A percentile compares a stretch with the other conserved stretches of the same genome.
Evolutionary conservation across 2,329 filamentous ascomycete genomes (phyloP).

Genomic region (Colletotrichum sp.): DNA sequence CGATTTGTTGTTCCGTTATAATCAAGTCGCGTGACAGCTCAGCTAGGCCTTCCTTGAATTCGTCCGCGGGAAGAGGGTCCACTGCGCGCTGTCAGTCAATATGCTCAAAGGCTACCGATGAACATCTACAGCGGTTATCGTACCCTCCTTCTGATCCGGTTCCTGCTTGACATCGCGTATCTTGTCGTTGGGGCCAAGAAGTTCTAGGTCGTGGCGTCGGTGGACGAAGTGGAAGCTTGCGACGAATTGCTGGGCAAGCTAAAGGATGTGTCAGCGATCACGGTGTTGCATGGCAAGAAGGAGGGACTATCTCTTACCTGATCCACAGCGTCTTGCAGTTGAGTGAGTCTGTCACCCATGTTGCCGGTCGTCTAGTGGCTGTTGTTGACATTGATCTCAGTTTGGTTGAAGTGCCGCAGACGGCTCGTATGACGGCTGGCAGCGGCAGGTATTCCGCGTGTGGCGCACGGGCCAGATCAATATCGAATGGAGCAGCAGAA

Average conservation of each 20-base stretch:
- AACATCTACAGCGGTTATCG: background rate
- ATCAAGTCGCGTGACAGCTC: conserved; percentile 80
- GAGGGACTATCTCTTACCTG: conserved; percentile 56
- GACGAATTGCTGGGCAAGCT: conserved; percentile 74
- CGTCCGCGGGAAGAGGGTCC: conserved; percentile 65
- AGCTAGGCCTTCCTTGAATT: conserved; percentile 70
- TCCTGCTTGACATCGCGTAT: conserved; percentile 64
- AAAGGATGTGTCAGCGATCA: background rate
- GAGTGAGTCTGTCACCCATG: conserved; percentile 80
- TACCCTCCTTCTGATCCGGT: conserved; percentile 56
- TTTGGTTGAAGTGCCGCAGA: background rate
- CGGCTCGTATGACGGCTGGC: background rate
- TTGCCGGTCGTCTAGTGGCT: conserved; percentile 13
- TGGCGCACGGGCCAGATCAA: background rate
- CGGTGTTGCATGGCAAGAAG: background rate
- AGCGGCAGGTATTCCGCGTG: background rate
- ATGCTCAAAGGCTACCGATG: background rate
- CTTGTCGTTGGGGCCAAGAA: conserved; percentile 61
- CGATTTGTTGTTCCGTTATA: conserved; percentile 83
- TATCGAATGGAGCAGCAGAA: background rate
- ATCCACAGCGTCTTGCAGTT: conserved; percentile 85
- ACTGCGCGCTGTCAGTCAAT: conserved; percentile 43
- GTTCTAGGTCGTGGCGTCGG: conserved; percentile 70
- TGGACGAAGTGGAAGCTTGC: conserved; percentile 71
- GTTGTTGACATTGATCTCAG: background rate